phyloP scores from a whole-genome alignment of 768 basidiomycete species.

The Trametopsis cervina region DNA sequence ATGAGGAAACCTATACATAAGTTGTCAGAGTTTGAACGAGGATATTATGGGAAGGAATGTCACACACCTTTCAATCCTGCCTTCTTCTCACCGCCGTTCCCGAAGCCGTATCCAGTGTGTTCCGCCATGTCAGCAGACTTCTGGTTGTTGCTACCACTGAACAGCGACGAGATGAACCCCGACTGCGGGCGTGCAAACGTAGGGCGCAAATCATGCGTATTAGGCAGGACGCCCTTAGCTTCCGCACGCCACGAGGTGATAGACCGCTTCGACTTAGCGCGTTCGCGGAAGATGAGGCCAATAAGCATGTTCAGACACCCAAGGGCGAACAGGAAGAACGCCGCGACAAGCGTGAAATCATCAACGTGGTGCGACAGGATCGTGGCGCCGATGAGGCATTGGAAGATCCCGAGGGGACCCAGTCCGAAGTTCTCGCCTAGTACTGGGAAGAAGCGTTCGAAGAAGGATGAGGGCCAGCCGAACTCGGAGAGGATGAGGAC shows the following conservation, averaged over 20 bases:
- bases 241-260: slow-evolving; percentile 61
- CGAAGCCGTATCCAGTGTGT: slow-evolving; percentile 64
- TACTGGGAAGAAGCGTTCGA: slow-evolving; percentile 80
- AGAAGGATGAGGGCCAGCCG: slow-evolving; percentile 73
- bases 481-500: slow-evolving; percentile 79
- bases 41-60: slow-evolving; percentile 12
- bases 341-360: slow-evolving; percentile 83
- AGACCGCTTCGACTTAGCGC: slow-evolving; percentile 57
- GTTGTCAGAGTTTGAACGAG: background rate
- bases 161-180: slow-evolving; percentile 17
- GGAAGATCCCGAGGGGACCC: slow-evolving; percentile 81
- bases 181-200: slow-evolving; percentile 16
- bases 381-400: slow-evolving; percentile 69
- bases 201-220: slow-evolving; percentile 30
- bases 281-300: slow-evolving; percentile 72
- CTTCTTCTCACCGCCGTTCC: slow-evolving; percentile 72
- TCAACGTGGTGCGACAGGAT: slow-evolving; percentile 62
- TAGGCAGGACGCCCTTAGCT: slow-evolving; percentile 49
- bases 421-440: slow-evolving; percentile 80
- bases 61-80: slow-evolving; percentile 57
- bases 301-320: slow-evolving; percentile 86
- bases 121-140: slow-evolving; percentile 13
- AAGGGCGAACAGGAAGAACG: slow-evolving; percentile 86
- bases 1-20: slow-evolving; percentile 42
- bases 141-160: slow-evolving; percentile 19